Evolutionary conservation across 768 basidiomycete species (phyloP), one percentile per base, ranked within the genome.

Genomic region (Hydnomerulius pinastri): DNA sequence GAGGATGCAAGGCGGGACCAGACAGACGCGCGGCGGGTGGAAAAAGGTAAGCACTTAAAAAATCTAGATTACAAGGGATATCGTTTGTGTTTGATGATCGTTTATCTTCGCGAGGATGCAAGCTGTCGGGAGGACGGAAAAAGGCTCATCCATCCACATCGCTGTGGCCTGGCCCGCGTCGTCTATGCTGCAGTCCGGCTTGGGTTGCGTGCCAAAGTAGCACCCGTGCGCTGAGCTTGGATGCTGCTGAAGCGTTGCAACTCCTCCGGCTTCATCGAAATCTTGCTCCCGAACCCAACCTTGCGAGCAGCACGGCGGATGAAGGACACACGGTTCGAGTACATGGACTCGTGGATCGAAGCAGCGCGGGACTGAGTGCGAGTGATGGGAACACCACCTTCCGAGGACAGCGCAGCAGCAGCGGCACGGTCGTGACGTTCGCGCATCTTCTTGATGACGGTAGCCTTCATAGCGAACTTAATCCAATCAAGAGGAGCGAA

Each of bases 391-490:
- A 92, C 73, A 27, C 76, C 75, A 43, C 69, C 67, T 28, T 71
- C 64, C 6, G 68, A 64, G 7, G 58, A 61, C 39, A 48, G 54
- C 24, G 73, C 65, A 21, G 72, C 62, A 30, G 73, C 73, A 52
- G 75, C 75, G 33, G 70, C 69, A 32, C 69, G 66, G 23, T 69
- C 61, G 39, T 77, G 80, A 50, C 90, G 85, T 50, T 80, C 73
- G 56, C 92, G 94, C 64, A 94, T 83, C 57, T 55, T 75, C 72
- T 87, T 87, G 81, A 98, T 94, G 66, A 93, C 73, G 6, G 92
- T 95, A 8, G 86, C 89, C 76, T 96, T 94, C 90, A 98, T 94
- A 28, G 78, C 89, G 70, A 97, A 96, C 78, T 96, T 97, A 81
- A 97, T 89, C 72, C 83, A 81, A 72, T 98, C 96, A 43, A 98